Evolutionary conservation across 2,329 filamentous ascomycete genomes (phyloP), one percentile per base, ranked within the genome.

Genomic region (Trichoderma endophyticum): DNA sequence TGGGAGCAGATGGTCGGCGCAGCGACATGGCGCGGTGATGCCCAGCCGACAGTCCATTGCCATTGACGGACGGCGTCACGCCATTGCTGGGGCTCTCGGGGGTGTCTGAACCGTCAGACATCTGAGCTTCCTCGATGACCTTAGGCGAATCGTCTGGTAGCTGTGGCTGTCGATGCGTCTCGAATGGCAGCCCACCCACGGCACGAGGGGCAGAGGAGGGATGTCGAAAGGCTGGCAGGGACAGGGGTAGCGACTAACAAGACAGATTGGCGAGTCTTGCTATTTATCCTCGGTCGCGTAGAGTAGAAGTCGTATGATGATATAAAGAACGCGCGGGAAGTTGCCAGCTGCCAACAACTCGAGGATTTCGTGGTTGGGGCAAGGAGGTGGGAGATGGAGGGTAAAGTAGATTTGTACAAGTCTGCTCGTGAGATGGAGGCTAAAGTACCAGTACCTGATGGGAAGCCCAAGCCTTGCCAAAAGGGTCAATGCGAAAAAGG

Each of bases 1-100:
- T 89, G 4, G 89, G 89, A 71, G 83, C 89, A 12, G 89, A 91
- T 73, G 85, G 82, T 76, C 89, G 91, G 79, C 89, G 87, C 63
- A 83, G 80, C 77, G 84, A 79, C 75, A 77, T 86, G 73, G 81
- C 78, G 66, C 81, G 81, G 71, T 81, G 76, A 71, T 81, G 76
- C 66, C 57, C 57, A 34, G 32, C 14, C 57, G 21, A 34, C n/a
- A 34, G 32, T 32, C 77, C 70, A 59, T 54, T 70, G 64, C 72
- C 61, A 54, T 70, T 63, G 60, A 65, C 69, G 12, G 68, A 21
- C 81, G 56, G 28, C 61, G 73, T 73, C 48, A 67, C 76, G 30
- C 74, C 74, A 60, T 77, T 74, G 73, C 75, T 75, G 74, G 78
- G 75, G 71, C 74, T 65, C 74, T 74, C 71, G 48, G 43, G 71